These are phyloP conservation scores for Lathyrus oleraceus DNA, from an alignment of 306 rosid genomes.

Conservation along the genomic window DNA sequence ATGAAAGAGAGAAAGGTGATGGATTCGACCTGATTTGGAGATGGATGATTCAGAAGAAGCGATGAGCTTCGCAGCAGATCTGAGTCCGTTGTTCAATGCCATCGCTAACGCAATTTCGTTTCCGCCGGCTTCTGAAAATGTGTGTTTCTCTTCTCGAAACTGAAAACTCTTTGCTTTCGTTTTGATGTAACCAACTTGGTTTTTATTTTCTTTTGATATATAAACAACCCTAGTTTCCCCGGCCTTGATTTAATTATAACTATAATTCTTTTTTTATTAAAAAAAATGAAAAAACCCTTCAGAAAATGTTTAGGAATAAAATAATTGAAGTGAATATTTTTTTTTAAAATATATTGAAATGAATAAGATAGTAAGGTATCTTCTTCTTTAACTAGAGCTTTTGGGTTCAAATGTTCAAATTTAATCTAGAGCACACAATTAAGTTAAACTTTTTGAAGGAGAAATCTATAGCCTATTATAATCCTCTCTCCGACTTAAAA, in stretches of 20 bases:
- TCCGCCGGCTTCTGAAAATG: neutral
- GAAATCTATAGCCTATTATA: no score
- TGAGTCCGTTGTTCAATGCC: slow-evolving; percentile 41
- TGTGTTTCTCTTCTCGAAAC: neutral
- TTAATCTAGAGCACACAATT: no score
- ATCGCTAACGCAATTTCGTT: slow-evolving; percentile 14
- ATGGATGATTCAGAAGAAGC: slow-evolving; percentile 37
- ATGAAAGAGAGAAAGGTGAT: neutral
- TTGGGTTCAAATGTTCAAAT: no score
- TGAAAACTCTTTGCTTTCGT: neutral
- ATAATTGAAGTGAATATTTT: neutral
- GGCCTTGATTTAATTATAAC: neutral
- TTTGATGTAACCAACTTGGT: neutral
- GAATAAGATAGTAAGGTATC: no score
- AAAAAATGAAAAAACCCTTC: neutral
- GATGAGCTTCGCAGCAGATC: slow-evolving; percentile 42
- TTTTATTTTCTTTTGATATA: neutral
- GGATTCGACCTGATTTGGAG: slow-evolving; percentile 37
- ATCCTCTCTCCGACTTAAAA: no score
- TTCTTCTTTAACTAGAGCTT: no score
- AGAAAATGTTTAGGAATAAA: neutral
- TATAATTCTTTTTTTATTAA: no score
- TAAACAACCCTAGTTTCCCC: neutral
- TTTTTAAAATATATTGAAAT: no score
- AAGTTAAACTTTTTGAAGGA: no score